These are phyloP conservation scores for Kappamyces sp. DNA, from an alignment of 192 early-diverging fungal genomes.

Conservation along the genomic window DNA sequence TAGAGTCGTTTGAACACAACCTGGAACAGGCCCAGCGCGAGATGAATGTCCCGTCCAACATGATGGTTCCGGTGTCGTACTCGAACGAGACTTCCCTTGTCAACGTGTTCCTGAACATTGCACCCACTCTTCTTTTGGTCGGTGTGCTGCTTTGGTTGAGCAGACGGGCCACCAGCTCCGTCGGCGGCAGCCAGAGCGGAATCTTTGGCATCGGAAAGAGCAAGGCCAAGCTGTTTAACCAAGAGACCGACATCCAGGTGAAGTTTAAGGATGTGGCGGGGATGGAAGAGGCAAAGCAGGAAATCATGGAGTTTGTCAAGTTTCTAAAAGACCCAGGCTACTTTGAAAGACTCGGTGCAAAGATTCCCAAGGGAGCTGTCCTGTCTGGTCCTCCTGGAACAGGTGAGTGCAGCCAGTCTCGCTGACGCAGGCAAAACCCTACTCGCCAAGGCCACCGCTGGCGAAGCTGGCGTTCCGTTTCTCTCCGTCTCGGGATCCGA, in stretches of 20 bases:
- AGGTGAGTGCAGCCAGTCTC: slow-evolving; percentile 31
- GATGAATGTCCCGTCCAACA: slow-evolving; percentile 79
- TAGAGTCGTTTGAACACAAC: slow-evolving; percentile 90
- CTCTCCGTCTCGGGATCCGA: slow-evolving; percentile 98
- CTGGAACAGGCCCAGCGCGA: slow-evolving; percentile 85
- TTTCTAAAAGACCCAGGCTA: slow-evolving; percentile 90
- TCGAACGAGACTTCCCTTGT: slow-evolving; percentile 69
- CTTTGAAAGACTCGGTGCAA: slow-evolving; percentile 92
- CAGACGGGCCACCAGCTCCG: slow-evolving; percentile 61
- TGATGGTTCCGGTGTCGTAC: slow-evolving; percentile 92
- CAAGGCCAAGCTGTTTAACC: slow-evolving; percentile 93
- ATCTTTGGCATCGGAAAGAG: slow-evolving; percentile 97
- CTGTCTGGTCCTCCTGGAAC: slow-evolving; percentile 64
- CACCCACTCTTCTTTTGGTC: slow-evolving; percentile 85
- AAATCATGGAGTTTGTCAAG: slow-evolving; percentile 99
- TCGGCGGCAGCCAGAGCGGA: slow-evolving; percentile 53
- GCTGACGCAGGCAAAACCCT: slow-evolving; percentile 98
- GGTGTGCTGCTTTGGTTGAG: slow-evolving; percentile 86
- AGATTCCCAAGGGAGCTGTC: slow-evolving; percentile 98
- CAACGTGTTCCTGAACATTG: slow-evolving; percentile 79
- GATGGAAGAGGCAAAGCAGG: slow-evolving; percentile 98
- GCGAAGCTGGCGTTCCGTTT: slow-evolving; percentile 97
- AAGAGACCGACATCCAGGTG: slow-evolving; percentile 91
- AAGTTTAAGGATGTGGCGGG: slow-evolving; percentile 99
- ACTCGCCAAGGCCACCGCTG: slow-evolving; percentile 97